Conservation (phyloP, 2,329 filamentous ascomycete genomes). For the Xylariaceae sp. region DNA sequence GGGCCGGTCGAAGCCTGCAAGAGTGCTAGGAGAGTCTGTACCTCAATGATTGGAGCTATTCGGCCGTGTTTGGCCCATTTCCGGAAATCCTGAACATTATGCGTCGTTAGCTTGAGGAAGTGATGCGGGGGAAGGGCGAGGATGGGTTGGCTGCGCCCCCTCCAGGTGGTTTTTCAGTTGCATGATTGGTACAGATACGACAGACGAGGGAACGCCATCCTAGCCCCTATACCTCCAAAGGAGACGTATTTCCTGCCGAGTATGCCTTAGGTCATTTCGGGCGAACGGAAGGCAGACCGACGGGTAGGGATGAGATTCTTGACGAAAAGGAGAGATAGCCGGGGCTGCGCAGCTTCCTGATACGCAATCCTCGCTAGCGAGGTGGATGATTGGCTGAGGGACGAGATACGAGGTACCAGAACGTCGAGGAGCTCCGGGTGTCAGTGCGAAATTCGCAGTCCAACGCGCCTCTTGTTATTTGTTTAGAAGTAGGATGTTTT, state of each 20-base stretch:
- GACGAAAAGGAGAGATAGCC: not conserved
- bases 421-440: not conserved
- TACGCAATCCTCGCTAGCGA: not conserved
- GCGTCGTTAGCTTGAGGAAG: not conserved
- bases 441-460: not conserved
- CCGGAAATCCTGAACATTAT: not conserved
- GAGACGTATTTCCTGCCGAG: not conserved
- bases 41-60: not conserved
- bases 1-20: not conserved
- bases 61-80: not conserved
- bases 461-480: not conserved
- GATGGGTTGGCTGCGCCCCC: not conserved
- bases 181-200: not conserved
- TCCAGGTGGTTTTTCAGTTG: not conserved
- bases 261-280: not conserved
- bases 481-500: not conserved
- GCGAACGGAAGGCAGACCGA: not conserved
- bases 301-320: not conserved
- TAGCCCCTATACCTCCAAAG: not conserved
- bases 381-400: not conserved
- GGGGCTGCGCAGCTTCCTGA: not conserved
- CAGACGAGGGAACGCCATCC: not conserved
- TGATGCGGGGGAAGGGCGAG: not conserved
- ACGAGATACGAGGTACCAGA: not conserved
- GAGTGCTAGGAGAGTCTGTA: not conserved